Evolutionary conservation across 148 eudicot genomes (phyloP).

Genomic region (Silene uniflora): DNA sequence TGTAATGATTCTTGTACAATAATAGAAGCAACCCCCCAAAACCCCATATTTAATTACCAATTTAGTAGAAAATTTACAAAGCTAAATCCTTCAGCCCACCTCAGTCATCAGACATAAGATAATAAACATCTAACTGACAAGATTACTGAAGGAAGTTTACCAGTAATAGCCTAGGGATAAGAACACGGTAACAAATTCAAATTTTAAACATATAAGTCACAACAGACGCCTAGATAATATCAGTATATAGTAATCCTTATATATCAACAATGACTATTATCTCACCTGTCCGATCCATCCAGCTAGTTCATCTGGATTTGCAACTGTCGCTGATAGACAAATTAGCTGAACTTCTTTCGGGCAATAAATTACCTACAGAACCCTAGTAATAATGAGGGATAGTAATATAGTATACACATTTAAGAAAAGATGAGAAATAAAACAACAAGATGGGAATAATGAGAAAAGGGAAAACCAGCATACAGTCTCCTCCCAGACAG

Average conservation of each 20-base stretch:
- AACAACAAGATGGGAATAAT: neutral
- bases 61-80: slow-evolving; percentile 2
- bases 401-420: neutral
- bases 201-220: neutral
- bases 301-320: slow-evolving; percentile 97
- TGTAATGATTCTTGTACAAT: neutral
- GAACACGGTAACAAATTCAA: neutral
- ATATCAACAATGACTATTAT: slow-evolving; percentile 14
- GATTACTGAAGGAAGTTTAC: neutral
- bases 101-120: neutral
- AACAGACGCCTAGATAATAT: neutral
- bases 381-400: slow-evolving; percentile 10
- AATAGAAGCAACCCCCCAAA: neutral
- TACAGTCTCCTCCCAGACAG: slow-evolving; percentile 99
- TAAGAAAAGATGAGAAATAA: neutral
- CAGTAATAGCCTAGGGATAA: neutral
- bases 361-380: slow-evolving; percentile 78
- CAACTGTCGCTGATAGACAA: slow-evolving; percentile 96
- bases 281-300: slow-evolving; percentile 95
- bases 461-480: slow-evolving; percentile 28
- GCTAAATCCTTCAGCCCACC: neutral
- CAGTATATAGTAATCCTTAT: neutral
- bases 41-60: neutral
- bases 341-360: slow-evolving; percentile 99
- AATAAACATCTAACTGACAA: neutral